These are phyloP conservation scores for Leccinum uliginosum DNA, from an alignment of 768 basidiomycete genomes.

Conservation along the genomic window DNA sequence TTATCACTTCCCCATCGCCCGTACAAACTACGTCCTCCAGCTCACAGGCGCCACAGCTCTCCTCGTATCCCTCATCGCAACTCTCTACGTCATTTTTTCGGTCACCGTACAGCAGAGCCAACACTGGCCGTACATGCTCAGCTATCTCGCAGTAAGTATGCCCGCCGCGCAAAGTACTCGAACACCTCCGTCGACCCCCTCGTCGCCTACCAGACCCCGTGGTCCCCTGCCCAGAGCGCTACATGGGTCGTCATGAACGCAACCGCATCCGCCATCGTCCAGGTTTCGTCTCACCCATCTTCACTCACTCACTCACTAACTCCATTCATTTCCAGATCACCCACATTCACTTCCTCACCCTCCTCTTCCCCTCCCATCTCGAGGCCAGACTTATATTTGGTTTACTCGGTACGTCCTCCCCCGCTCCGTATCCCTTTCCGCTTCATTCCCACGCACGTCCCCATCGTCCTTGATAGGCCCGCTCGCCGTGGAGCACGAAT, in stretches of 20 bases:
- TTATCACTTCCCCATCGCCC: constrained; percentile 93
- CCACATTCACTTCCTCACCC: constrained; percentile 95
- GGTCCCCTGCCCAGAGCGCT: constrained; percentile 61
- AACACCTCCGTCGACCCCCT: constrained; percentile 19
- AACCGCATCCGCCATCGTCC: constrained; percentile 75
- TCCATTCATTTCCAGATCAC: constrained; percentile 57
- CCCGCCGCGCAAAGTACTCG: constrained; percentile 22
- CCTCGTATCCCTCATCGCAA: constrained; percentile 72
- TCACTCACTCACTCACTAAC: not conserved
- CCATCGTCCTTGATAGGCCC: constrained; percentile 48
- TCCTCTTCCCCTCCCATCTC: constrained; percentile 87
- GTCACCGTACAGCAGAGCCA: constrained; percentile 57
- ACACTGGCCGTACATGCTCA: constrained; percentile 93
- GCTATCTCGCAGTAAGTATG: constrained; percentile 80
- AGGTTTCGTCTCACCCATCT: constrained; percentile 61
- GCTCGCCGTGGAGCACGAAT: constrained; percentile 72
- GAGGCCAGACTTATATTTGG: constrained; percentile 84
- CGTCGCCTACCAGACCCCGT: constrained; percentile 32
- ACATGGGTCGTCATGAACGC: constrained; percentile 90
- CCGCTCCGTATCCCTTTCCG: not conserved
- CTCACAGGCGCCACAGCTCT: constrained; percentile 78
- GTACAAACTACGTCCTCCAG: constrained; percentile 88
- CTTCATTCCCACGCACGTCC: not conserved
- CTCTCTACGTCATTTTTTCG: constrained; percentile 68
- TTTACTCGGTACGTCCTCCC: constrained; percentile 58